Percentiles rank a stretch among this genome's conserved stretches.
Evolutionary conservation across 768 basidiomycete genomes (phyloP).

Genomic region (Lyophyllum shimeji): DNA sequence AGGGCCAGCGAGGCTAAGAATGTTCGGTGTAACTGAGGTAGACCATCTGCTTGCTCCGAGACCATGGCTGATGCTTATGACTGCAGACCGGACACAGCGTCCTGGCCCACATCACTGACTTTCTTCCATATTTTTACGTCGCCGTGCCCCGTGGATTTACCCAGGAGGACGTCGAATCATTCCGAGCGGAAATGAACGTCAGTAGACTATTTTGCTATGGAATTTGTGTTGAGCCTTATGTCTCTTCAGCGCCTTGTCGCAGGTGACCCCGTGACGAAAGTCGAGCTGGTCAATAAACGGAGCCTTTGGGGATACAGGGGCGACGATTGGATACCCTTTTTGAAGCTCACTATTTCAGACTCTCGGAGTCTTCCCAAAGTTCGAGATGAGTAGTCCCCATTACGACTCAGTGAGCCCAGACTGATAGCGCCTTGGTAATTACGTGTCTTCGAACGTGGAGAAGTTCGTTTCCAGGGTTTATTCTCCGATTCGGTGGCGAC

Average conservation of each 20-base stretch:
- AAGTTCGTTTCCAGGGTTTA: slow-evolving; percentile 63
- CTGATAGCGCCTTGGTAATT: slow-evolving; percentile 25
- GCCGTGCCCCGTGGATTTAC: slow-evolving; percentile 83
- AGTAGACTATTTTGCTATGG: slow-evolving; percentile 22
- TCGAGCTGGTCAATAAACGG: slow-evolving; percentile 63
- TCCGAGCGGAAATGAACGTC: slow-evolving; percentile 76
- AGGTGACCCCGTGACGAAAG: slow-evolving; percentile 40
- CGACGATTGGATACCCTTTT: slow-evolving; percentile 74
- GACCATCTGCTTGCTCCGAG: slow-evolving; percentile 8
- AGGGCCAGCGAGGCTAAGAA: slow-evolving; percentile 47
- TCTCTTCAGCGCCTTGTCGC: slow-evolving; percentile 31
- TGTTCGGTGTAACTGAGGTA: slow-evolving; percentile 93
- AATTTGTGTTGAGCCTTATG: background rate
- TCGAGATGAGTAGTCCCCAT: slow-evolving; percentile 69
- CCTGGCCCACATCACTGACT: slow-evolving; percentile 76
- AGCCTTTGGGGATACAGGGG: slow-evolving; percentile 90
- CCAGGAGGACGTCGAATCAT: slow-evolving; percentile 60
- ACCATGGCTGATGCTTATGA: background rate
- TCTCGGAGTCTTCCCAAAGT: slow-evolving; percentile 82
- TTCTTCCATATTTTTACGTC: slow-evolving; percentile 93
- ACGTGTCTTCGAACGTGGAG: slow-evolving; percentile 74
- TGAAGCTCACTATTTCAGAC: slow-evolving; percentile 79
- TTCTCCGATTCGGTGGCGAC: slow-evolving; percentile 60
- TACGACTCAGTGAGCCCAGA: background rate
- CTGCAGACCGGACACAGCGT: slow-evolving; percentile 84